Evolutionary conservation across 129 eudicot species (phyloP).

Genomic region (Heracleum sosnowskyi): DNA sequence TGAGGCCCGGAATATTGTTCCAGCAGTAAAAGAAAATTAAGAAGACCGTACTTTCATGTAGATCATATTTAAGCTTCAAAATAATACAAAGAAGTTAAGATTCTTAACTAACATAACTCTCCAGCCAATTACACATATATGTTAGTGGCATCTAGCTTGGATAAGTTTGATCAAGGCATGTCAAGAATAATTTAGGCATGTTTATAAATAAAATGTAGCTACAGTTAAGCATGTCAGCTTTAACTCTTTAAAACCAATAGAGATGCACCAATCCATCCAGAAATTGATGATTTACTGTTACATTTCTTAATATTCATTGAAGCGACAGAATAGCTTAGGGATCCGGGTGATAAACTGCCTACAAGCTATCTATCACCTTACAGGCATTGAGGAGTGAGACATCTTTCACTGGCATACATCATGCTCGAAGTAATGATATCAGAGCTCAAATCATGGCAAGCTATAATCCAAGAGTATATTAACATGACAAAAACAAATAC

Average conservation of each 20-base stretch:
- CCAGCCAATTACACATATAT: not conserved
- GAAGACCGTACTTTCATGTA: not conserved
- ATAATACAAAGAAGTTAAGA: not conserved
- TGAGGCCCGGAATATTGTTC: not conserved
- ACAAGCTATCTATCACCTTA: not conserved
- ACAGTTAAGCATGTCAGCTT: not conserved
- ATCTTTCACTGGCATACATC: not conserved
- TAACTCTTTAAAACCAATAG: not conserved
- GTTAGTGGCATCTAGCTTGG: not conserved
- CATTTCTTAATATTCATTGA: not conserved
- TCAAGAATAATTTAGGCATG: not conserved
- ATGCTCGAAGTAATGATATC: not conserved
- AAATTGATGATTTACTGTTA: not conserved
- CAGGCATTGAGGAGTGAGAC: not conserved
- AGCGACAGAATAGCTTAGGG: not conserved
- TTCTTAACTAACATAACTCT: not conserved
- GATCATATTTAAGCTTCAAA: not conserved
- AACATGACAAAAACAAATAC: constrained; percentile 7
- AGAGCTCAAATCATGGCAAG: not conserved
- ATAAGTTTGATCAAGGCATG: not conserved
- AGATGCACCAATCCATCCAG: not conserved
- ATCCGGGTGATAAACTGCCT: not conserved
- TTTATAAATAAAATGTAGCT: not conserved
- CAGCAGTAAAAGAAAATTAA: not conserved
- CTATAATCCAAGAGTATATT: constrained; percentile 9